Evolutionary conservation across 2,329 filamentous ascomycete species (phyloP), one percentile per base, ranked within the genome.

Genomic region (Scortechinia acanthostroma): DNA sequence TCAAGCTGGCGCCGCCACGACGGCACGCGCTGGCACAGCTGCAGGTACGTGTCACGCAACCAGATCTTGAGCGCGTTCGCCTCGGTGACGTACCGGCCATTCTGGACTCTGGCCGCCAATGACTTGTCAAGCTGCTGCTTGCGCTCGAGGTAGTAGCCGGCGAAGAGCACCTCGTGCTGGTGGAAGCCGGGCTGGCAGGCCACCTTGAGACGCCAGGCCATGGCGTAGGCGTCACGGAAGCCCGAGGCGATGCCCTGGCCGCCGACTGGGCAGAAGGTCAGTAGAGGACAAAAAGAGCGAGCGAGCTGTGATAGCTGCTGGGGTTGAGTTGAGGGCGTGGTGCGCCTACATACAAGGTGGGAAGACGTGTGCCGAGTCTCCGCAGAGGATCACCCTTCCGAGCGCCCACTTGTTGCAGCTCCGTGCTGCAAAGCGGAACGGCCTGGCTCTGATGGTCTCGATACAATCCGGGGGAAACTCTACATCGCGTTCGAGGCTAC

Each of bases 321-420:
- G 17, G 20, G 35, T 40, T 40, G 35, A 19, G n/a, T n/a, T n/a
- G n/a, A n/a, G n/a, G n/a, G n/a, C n/a, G n/a, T n/a, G n/a, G n/a
- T n/a, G n/a, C n/a, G n/a, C n/a, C n/a, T n/a, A n/a, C 35, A 6
- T 40, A 40, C 35, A 74, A 2, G 71, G 71, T 3, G 71, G 72
- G 47, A 74, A 74, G 3, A 74, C 72, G 52, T 75, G 71, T 2
- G 71, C 71, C 4, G 71, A 62, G 49, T 75, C 71, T 15, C 72
- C 71, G 35, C 64, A 66, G 1, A 76, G 55, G 21, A 73, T 58
- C 0, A 64, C 64, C 3, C 64, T 56, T 5, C 57, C 58, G 13
- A 60, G 50, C 17, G 61, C 60, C 72, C 72, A 76, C 25, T 56
- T 60, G 47, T 74, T 73, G 47, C 68, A 69, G 35, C 65, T 65